Percentiles rank a stretch among this genome's conserved stretches.
phyloP scores from a whole-genome alignment of 2,329 filamentous ascomycete species.

The Chrysoporthe puriensis region DNA sequence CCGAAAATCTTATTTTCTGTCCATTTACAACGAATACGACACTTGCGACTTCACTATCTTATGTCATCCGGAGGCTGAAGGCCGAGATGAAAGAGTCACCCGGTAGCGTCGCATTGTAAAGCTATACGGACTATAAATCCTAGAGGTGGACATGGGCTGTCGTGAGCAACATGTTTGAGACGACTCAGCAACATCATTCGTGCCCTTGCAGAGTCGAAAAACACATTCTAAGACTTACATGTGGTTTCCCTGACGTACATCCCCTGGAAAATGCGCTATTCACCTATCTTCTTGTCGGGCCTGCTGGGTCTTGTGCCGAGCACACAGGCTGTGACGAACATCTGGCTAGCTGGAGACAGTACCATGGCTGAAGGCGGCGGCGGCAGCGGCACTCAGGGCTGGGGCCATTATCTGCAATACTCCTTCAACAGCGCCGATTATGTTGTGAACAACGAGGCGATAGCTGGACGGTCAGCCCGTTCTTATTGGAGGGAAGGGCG shows the following conservation, averaged over 20 bases:
- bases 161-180: not conserved
- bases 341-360: constrained; percentile 52
- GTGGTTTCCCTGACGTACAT: not conserved
- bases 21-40: not conserved
- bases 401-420: constrained; percentile 63
- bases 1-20: not conserved
- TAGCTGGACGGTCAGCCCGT: constrained; percentile 67
- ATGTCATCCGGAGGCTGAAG: not conserved
- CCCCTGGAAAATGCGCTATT: constrained; percentile 2
- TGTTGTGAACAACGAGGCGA: constrained; percentile 65
- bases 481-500: constrained; percentile 69
- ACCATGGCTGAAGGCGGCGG: constrained; percentile 60
- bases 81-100: not conserved
- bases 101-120: not conserved
- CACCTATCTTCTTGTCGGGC: not conserved
- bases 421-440: constrained; percentile 46
- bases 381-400: constrained; percentile 55
- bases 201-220: not conserved
- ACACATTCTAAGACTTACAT: not conserved
- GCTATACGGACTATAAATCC: not conserved
- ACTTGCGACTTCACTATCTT: not conserved
- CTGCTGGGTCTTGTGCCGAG: constrained; percentile 9
- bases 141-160: not conserved
- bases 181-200: not conserved
- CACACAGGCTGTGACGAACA: constrained; percentile 15